Base-by-base conservation (phyloP, 495 filamentous ascomycete genomes). In the Tuber brumale region DNA sequence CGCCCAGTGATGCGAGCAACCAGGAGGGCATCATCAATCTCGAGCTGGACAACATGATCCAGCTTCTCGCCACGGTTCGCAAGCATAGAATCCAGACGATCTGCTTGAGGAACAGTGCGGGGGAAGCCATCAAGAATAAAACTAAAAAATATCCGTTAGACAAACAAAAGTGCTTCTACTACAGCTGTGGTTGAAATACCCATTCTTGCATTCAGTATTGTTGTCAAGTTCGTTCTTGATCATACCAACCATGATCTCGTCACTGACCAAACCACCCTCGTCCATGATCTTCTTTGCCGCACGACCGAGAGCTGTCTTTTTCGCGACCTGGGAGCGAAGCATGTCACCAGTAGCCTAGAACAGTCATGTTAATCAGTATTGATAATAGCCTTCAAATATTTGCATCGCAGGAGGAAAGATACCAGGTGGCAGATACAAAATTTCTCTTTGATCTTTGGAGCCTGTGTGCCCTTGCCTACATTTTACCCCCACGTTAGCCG, bases 231-330 rank as follows among this genome's bases (percentile, higher is more conserved):
- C 94, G 84, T 89, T 91, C 89, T 93, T 93, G 87, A 99, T 99
- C 96, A 99, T 99, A 85, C 94, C 92, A 84, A 99, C 90, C 89
- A 99, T 94, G 84, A 99, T 99, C 84, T 98, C 96, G 84, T 99
- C 95, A 85, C 93, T 97, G 83, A 99, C 95, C 74, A 99, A 89
- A 75, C 94, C 95, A 81, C 95, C 95, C 83, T 94, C 91, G 82
- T 99, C 95, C 95, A 99, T 99, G 85, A 99, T 99, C 91, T 99
- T 99, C 91, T 99, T 99, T 76, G 95, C 95, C 87, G 97, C 94
- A 84, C 91, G 90, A 76, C 95, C 95, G 78, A 99, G 89, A 35
- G 92, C 86, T 70, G 96, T 99, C 90, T 97, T 97, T 88, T 96
- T 97, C 76, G 95, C 92, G 84, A 99, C 96, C 85, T 99, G 95